Base-by-base conservation (phyloP, 768 basidiomycete species). In the Agrocybe pediades region DNA sequence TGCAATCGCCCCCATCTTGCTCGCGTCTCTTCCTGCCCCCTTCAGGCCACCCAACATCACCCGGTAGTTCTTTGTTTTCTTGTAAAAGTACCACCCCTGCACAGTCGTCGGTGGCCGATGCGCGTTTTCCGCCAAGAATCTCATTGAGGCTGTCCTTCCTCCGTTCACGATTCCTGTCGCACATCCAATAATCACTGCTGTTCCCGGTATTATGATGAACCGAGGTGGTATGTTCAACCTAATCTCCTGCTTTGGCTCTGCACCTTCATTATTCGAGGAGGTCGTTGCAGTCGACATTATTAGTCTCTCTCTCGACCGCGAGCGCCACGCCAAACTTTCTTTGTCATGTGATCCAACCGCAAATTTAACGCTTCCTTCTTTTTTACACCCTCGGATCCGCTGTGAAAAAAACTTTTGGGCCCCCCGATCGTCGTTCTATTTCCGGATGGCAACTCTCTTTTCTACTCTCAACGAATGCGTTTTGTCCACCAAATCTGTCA, bases 71-170 rank as follows among this genome's bases (percentile, higher is more conserved):
- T 95, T 96, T 24, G 92, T 94, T 77, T 95, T 95, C 68, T 92
- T 90, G 83, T 96, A 95, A 62, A 92, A 89, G 70, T 95, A 96
- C 93, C 94, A 95, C 54, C 94, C 94, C 60, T 87, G 83, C 53
- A 92, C 80, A 25, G 94, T 96, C 60, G 73, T 86, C 19, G 93
- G 93, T 44, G 88, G 80, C 51, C 91, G 80, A 70, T 96, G 94
- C 41, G 86, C 93, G 68, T 96, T 95, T 70, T 96, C 93, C n/a
- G 92, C 93, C 46, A 95, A 79, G 69, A 90, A 95, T 47, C 84
- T 87, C 67, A 94, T 73, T 11, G 83, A 80, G n/a, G 88, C 84
- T 43, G 70, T 76, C 41, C 88, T 82, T 9, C 85, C 85, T 17
- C 87, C 88, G 17, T 90, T 85, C 61, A 88, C 78, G 20, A 84